Evolutionary conservation across 495 filamentous ascomycete genomes (phyloP).

Genomic region (Xylaria flabelliformis): DNA sequence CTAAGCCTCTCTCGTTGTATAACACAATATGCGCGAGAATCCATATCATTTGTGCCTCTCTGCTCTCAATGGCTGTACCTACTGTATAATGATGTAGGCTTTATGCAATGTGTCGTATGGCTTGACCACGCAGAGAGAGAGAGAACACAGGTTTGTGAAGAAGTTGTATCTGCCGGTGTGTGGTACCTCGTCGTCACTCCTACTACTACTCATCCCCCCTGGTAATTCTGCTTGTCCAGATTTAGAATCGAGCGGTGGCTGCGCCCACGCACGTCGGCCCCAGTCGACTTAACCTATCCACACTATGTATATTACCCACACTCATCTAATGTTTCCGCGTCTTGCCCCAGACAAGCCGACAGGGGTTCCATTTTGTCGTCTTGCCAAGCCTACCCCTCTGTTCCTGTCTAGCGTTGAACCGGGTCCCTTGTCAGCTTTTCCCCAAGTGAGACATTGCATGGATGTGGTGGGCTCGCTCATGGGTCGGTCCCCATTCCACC

Average conservation of each 20-base stretch:
- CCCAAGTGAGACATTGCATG: conserved; percentile 53
- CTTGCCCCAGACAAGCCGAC: conserved; percentile 58
- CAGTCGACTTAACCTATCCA: conserved; percentile 35
- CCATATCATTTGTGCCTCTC: conserved; percentile 24
- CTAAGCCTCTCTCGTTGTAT: conserved; percentile 20
- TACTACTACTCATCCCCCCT: conserved; percentile 6
- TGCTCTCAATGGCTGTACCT: conserved; percentile 6
- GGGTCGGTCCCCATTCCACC: conserved; percentile 42
- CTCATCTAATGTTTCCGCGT: conserved; percentile 56
- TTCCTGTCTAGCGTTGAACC: conserved; percentile 36
- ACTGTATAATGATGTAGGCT: conserved; percentile 31
- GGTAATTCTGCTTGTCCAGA: conserved; percentile 37
- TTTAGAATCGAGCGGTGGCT: conserved; percentile 47
- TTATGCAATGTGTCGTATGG: conserved; percentile 43
- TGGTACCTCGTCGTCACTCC: conserved; percentile 34
- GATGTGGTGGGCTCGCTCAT: conserved; percentile 40
- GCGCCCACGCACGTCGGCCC: conserved; percentile 39
- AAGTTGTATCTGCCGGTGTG: conserved; percentile 36
- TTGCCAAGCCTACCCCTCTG: conserved; percentile 40
- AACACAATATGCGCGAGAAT: conserved; percentile 10
- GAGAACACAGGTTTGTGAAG: conserved; percentile 30
- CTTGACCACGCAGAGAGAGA: conserved; percentile 36
- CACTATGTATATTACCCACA: conserved; percentile 30
- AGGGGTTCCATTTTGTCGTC: conserved; percentile 35
- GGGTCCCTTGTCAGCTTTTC: conserved; percentile 51